phyloP scores from a whole-genome alignment of 1,139 yeast species.

The Pichia norvegensis region DNA sequence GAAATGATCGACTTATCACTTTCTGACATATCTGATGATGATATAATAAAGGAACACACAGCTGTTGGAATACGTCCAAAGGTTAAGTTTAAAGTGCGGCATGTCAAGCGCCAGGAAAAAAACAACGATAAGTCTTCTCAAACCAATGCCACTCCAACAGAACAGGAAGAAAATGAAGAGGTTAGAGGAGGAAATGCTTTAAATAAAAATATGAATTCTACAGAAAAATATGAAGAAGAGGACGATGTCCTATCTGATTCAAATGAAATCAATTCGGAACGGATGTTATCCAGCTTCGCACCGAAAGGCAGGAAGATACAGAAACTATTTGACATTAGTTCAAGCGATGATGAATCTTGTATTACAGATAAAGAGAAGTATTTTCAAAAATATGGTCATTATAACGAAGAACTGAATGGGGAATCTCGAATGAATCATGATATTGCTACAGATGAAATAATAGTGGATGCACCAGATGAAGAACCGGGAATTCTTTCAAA shows the following conservation, averaged over 20 bases:
- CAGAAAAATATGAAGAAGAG: not conserved
- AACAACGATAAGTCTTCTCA: not conserved
- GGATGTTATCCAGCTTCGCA: not conserved
- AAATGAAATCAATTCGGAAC: not conserved
- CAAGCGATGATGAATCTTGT: not conserved
- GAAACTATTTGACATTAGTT: no score
- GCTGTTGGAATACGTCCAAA: not conserved
- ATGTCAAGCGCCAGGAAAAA: not conserved
- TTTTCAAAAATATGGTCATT: not conserved
- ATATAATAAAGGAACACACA: not conserved
- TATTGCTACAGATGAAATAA: no score
- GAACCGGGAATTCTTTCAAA: not conserved
- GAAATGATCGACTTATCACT: not conserved
- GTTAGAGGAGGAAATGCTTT: not conserved
- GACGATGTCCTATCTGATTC: not conserved
- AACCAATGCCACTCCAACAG: not conserved
- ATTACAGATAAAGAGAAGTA: not conserved
- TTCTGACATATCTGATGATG: not conserved
- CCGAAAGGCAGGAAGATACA: not conserved
- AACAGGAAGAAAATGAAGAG: not conserved
- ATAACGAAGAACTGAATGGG: not conserved
- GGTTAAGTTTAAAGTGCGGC: not conserved
- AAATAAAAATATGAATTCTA: not conserved
- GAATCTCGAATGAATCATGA: no score
- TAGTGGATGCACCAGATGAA: not conserved